Percentiles rank a stretch among this genome's conserved stretches.
Evolutionary conservation across 2,329 filamentous ascomycete genomes (phyloP).

Genomic region (Chaetomiaceae sp.): DNA sequence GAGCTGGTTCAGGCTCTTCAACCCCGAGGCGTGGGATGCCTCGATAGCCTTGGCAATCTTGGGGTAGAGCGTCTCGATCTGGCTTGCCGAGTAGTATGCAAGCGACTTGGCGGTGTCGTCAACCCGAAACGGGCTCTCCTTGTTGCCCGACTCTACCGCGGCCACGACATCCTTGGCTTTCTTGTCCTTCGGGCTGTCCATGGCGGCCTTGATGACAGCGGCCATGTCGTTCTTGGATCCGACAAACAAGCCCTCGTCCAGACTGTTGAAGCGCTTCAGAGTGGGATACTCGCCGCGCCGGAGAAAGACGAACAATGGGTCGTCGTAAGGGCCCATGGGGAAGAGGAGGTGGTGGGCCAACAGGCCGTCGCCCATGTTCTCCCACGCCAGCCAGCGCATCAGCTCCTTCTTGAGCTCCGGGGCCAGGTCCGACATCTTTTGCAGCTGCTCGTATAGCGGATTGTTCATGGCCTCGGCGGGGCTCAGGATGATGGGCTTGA

Average conservation of each 20-base stretch:
- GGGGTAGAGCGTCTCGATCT: slow-evolving; percentile 61
- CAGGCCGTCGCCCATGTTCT: slow-evolving; percentile 79
- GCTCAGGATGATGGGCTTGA: slow-evolving; percentile 76
- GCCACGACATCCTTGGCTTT: slow-evolving; percentile 59
- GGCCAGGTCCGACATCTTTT: slow-evolving; percentile 54
- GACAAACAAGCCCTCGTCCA: slow-evolving; percentile 68
- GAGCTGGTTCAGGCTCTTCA: slow-evolving; percentile 63
- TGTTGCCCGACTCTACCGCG: slow-evolving; percentile 33
- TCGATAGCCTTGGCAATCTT: slow-evolving; percentile 59
- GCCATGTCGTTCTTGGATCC: slow-evolving; percentile 63
- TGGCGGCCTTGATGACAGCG: slow-evolving; percentile 55
- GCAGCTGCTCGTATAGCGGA: slow-evolving; percentile 68
- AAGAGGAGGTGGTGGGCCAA: slow-evolving; percentile 74
- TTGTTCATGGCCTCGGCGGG: slow-evolving; percentile 78
- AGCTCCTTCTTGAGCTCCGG: slow-evolving; percentile 62
- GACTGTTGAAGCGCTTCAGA: slow-evolving; percentile 67
- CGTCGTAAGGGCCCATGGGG: slow-evolving; percentile 75
- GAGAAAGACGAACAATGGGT: slow-evolving; percentile 66
- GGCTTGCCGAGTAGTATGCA: slow-evolving; percentile 68
- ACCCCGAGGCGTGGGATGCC: slow-evolving; percentile 53
- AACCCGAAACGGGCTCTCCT: slow-evolving; percentile 53
- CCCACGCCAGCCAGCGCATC: slow-evolving; percentile 88
- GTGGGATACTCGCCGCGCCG: slow-evolving; percentile 70
- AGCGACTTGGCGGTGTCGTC: slow-evolving; percentile 63
- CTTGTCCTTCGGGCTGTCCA: slow-evolving; percentile 52